Percentiles rank a stretch among this genome's conserved stretches.
phyloP scores from a whole-genome alignment of 1,139 yeast genomes.

The Entelexis sorbosivorans region DNA sequence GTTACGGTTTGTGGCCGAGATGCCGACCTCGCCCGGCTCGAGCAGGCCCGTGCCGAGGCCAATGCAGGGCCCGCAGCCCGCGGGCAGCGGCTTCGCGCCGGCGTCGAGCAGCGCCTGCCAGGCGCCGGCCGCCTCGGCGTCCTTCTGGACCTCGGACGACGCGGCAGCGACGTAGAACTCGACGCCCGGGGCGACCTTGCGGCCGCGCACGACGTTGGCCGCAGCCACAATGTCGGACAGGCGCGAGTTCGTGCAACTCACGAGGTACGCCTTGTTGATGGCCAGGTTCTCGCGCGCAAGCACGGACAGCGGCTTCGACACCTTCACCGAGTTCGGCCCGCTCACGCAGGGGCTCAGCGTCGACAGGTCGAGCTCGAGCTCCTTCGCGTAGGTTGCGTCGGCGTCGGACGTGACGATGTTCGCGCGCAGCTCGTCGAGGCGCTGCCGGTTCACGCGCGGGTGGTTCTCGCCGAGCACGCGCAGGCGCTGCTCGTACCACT shows the following conservation, averaged over 20 bases:
- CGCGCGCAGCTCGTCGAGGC: constrained; percentile 42
- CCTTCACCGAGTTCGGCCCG: constrained; percentile 95
- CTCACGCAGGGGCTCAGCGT: constrained; percentile 83
- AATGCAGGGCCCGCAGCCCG: constrained; percentile 99
- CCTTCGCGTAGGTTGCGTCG: constrained; percentile 81
- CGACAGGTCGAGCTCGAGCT: constrained; percentile 66
- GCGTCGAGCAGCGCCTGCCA: constrained; percentile 85
- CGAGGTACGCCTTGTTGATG: constrained; percentile 88
- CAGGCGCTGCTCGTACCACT: constrained; percentile 67
- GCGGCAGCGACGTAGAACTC: constrained; percentile 98
- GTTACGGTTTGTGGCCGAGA: constrained; percentile 94
- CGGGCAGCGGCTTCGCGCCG: constrained; percentile 90
- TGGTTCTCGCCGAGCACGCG: constrained; percentile 64
- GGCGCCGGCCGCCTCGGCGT: constrained; percentile 81
- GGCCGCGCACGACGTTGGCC: constrained; percentile 71
- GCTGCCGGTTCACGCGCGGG: constrained; percentile 61
- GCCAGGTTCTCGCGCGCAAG: constrained; percentile 61
- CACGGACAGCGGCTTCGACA: constrained; percentile 66
- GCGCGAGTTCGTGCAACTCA: constrained; percentile 95
- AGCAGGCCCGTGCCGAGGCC: constrained; percentile 91
- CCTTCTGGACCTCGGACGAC: constrained; percentile 80
- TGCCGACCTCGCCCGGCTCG: constrained; percentile 94
- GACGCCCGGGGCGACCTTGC: constrained; percentile 75
- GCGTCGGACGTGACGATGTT: constrained; percentile 46
- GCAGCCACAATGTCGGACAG: constrained; percentile 90